These are phyloP conservation scores for Russula sp. DNA, from an alignment of 768 basidiomycete species.

Conservation along the genomic window DNA sequence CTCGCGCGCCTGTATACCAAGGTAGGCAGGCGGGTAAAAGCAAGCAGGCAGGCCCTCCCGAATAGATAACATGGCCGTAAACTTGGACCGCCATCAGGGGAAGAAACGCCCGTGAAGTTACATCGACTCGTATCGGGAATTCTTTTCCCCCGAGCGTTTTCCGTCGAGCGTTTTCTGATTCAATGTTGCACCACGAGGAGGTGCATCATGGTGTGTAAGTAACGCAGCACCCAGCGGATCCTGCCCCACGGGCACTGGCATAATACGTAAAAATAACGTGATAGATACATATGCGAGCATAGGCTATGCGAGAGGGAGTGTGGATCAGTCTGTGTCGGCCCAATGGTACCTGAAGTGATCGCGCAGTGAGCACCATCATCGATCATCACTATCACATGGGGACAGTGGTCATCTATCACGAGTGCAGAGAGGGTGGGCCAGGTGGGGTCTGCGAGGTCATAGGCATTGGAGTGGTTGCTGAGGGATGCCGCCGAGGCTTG, in stretches of 20 bases:
- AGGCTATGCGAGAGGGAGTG: conserved; percentile 1
- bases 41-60: neutral
- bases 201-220: conserved; percentile 1
- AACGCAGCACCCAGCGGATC: neutral
- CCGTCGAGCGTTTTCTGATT: conserved; percentile 12
- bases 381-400: neutral
- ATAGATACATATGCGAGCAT: conserved; percentile 12
- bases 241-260: neutral
- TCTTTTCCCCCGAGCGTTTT: neutral
- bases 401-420: neutral
- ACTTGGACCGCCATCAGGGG: neutral
- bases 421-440: neutral
- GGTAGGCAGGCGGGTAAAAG: neutral
- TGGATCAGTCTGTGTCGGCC: neutral
- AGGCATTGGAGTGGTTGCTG: conserved; percentile 27
- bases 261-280: conserved; percentile 17
- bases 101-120: neutral
- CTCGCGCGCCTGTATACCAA: too few relatives aligned
- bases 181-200: conserved; percentile 3
- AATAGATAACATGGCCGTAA: neutral
- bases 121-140: neutral
- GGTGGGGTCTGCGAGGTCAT: conserved; percentile 23
- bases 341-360: neutral
- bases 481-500: conserved; percentile 65
- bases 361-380: neutral